A percentile compares a stretch with the other conserved stretches of the same genome.
Evolutionary conservation across 805 yeast genomes (phyloP).

Genomic region (Kregervanrija delftensis): DNA sequence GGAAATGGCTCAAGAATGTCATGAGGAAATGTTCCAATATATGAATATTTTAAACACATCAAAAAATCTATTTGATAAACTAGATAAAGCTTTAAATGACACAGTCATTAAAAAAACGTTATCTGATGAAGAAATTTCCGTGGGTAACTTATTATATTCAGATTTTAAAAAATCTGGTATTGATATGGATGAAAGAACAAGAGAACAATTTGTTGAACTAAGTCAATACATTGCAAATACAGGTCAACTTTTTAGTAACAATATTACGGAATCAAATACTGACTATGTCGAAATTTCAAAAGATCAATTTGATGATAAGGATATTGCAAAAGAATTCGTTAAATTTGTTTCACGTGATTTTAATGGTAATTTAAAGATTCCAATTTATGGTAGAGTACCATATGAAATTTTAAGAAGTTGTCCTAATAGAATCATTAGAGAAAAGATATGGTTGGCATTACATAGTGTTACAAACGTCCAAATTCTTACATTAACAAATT

Average conservation of each 20-base stretch:
- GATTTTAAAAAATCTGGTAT: conserved; percentile 92
- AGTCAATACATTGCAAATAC: conserved; percentile 74
- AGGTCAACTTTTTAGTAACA: conserved; percentile 70
- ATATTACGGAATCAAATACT: conserved; percentile 29
- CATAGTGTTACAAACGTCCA: conserved; percentile 64
- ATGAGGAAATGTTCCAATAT: conserved; percentile 82
- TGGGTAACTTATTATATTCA: conserved; percentile 69
- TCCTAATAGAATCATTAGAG: conserved; percentile 49
- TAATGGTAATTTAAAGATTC: conserved; percentile 40
- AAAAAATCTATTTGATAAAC: conserved; percentile 55
- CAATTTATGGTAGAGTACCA: conserved; percentile 58
- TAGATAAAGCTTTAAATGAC: conserved; percentile 47
- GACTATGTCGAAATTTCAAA: conserved; percentile 23
- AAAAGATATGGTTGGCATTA: conserved; percentile 65
- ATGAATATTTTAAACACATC: conserved; percentile 91
- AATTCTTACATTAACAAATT: conserved; percentile 46
- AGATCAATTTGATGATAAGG: conserved; percentile 24
- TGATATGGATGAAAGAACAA: conserved; percentile 57
- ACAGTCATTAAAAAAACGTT: conserved; percentile 30
- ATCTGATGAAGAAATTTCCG: conserved; percentile 71
- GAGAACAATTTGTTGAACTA: conserved; percentile 65
- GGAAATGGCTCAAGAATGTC: conserved; percentile 79
- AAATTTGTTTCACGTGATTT: conserved; percentile 21
- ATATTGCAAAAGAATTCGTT: conserved; percentile 17
- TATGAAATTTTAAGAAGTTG: conserved; percentile 57